Percentiles rank a stretch among this genome's conserved stretches.
Conservation (phyloP, 768 basidiomycete genomes). For the Suillus ampliporus region DNA sequence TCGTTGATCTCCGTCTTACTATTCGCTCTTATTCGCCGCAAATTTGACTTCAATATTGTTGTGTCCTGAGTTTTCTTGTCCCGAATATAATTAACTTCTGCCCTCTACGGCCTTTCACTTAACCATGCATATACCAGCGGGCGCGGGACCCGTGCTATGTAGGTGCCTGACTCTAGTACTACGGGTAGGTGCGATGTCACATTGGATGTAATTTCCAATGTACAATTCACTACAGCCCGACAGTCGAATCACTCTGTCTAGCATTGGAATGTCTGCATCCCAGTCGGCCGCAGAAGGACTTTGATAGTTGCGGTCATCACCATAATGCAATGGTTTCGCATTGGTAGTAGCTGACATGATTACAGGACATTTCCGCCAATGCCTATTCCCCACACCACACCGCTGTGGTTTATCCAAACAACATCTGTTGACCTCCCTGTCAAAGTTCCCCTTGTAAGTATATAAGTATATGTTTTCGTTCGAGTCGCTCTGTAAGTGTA, state of each 20-base stretch:
- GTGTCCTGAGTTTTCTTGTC: not conserved
- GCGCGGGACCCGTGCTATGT: not conserved
- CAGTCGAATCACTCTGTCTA: not conserved
- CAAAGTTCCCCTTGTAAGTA: not conserved
- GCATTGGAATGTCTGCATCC: not conserved
- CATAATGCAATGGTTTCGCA: not conserved
- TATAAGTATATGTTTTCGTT: not conserved
- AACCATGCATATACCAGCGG: not conserved
- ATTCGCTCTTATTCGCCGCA: not conserved
- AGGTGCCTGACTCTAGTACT: not conserved
- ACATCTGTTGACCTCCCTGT: not conserved
- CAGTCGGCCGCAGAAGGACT: not conserved
- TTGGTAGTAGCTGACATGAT: not conserved
- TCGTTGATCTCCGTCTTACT: not conserved
- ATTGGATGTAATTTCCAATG: not conserved
- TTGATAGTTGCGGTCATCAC: not conserved
- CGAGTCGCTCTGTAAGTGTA: not conserved
- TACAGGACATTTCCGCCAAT: not conserved
- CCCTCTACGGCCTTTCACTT: not conserved
- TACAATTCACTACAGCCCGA: not conserved
- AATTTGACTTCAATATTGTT: not conserved
- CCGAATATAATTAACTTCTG: not conserved
- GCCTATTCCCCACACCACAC: conserved; percentile 7
- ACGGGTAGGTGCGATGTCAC: not conserved
- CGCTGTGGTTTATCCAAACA: not conserved